Conservation (phyloP, 345 rosid genomes). For the Psidium guajava region DNA sequence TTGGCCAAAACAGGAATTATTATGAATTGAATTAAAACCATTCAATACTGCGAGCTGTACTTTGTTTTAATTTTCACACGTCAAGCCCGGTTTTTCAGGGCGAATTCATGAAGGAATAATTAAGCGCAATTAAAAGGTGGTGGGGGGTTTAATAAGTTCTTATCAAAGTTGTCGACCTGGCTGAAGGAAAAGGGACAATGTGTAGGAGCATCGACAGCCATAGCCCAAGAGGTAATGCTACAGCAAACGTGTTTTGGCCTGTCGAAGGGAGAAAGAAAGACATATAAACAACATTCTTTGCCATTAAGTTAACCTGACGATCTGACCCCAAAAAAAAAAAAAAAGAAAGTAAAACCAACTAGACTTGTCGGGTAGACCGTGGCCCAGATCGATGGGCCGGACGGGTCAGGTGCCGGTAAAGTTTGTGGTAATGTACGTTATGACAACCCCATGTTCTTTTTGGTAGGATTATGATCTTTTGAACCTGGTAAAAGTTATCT, state of each 20-base stretch:
- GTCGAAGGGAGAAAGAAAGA: neutral
- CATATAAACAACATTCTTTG: neutral
- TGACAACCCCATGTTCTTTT: neutral
- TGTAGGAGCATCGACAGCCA: neutral
- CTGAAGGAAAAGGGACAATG: neutral
- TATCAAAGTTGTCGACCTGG: neutral
- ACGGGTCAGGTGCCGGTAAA: neutral
- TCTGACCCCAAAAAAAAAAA: too few relatives aligned
- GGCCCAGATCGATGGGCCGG: neutral
- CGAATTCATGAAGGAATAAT: neutral
- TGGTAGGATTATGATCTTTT: neutral
- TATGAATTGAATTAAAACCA: neutral
- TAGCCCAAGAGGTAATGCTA: neutral
- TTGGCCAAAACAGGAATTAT: neutral
- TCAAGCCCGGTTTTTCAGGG: neutral
- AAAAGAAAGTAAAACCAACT: too few relatives aligned
- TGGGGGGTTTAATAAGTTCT: neutral
- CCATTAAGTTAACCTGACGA: neutral
- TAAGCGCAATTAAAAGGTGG: neutral
- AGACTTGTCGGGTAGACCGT: too few relatives aligned
- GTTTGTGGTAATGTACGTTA: neutral
- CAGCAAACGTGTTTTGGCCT: neutral
- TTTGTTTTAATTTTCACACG: neutral
- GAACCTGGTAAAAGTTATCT: accelerated
- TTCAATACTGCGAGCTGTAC: neutral